A percentile compares a stretch with the other conserved stretches of the same genome.
phyloP scores from a whole-genome alignment of 2,329 filamentous ascomycete species.

The Mycosphaerella sp. region DNA sequence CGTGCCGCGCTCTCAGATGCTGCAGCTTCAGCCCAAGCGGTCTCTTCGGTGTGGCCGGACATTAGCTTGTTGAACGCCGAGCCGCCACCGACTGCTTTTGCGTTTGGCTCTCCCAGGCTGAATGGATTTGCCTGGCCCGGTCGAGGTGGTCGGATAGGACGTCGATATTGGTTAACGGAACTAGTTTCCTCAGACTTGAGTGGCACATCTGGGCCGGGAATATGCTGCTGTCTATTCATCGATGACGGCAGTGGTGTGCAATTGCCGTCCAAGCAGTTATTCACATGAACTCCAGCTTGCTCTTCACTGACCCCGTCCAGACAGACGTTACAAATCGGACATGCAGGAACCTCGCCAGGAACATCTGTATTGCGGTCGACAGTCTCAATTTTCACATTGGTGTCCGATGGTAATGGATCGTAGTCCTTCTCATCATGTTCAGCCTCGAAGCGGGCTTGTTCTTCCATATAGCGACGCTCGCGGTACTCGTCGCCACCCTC shows the following conservation, averaged over 20 bases:
- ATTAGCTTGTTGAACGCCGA: constrained; percentile 92
- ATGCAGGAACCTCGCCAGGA: constrained; percentile 41
- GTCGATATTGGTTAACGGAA: constrained; percentile 55
- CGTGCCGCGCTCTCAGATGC: constrained; percentile 69
- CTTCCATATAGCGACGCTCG: constrained; percentile 62
- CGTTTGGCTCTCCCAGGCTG: constrained; percentile 42
- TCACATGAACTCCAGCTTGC: constrained; percentile 78
- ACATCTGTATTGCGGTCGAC: constrained; percentile 10
- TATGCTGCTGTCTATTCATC: constrained; percentile 14
- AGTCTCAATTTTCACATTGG: constrained; percentile 1
- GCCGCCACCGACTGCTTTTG: constrained; percentile 33
- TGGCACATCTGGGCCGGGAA: constrained; percentile 10
- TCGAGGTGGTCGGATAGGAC: constrained; percentile 60
- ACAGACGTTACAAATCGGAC: constrained; percentile 69
- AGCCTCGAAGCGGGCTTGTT: constrained; percentile 53
- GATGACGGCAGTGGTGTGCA: constrained; percentile 51
- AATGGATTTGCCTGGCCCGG: constrained; percentile 80
- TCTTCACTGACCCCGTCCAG: constrained; percentile 53
- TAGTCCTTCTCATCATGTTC: constrained; percentile 47
- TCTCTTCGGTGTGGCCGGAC: constrained; percentile 83
- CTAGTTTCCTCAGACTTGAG: constrained; percentile 18
- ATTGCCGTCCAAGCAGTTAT: constrained; percentile 82
- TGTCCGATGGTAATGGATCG: constrained; percentile 23
- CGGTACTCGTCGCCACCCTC: constrained; percentile 48
- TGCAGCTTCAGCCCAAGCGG: constrained; percentile 82